Base-by-base conservation (phyloP, 2,329 filamentous ascomycete genomes). In the Exophiala sideris region DNA sequence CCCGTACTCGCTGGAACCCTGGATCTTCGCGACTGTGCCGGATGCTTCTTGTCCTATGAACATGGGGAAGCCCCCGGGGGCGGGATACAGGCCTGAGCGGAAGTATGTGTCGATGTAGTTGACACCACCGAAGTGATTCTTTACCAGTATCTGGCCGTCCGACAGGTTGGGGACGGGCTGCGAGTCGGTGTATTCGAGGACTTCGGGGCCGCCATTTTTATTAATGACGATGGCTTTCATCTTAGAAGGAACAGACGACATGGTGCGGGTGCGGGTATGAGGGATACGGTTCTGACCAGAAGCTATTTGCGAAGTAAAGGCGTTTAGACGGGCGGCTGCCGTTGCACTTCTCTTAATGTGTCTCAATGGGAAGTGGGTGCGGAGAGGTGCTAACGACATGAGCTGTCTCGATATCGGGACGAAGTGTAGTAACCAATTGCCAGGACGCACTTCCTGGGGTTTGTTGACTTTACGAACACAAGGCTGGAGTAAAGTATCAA, bases 81-180 rank as follows among this genome's bases (percentile, higher is more conserved):
- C 48, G 9, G 78, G 75, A 77, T 96, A 96, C 47, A 95, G 81
- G 9, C 91, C 91, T 10, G 81, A 84, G 68, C 91, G 89, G 80
- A 91, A 95, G 74, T 96, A 95, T 36, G 82, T 95, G 72, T 96
- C 91, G 66, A 96, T 95, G 73, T 82, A 96, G 73, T 96, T 96
- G 57, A 96, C 76, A 56, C 91, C 91, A 45, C 87, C 79, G 68
- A 82, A 88, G 60, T 86, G 82, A 71, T 95, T 95, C 72, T 86
- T 87, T 54, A 96, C 82, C 3, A 96, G 80, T 18, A 96, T 72
- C 62, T 95, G 79, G 54, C 84, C 85, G n/a, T 85, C 81, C 34
- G 81, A 76, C 2, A 80, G 81, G 46, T 78, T 73, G 0, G 90
- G 89, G 1, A 95, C 82, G 5, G 87, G 84, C 3, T 90, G 69